Conservation (phyloP, 139 green algal species). For the Picochlorum sp. region DNA sequence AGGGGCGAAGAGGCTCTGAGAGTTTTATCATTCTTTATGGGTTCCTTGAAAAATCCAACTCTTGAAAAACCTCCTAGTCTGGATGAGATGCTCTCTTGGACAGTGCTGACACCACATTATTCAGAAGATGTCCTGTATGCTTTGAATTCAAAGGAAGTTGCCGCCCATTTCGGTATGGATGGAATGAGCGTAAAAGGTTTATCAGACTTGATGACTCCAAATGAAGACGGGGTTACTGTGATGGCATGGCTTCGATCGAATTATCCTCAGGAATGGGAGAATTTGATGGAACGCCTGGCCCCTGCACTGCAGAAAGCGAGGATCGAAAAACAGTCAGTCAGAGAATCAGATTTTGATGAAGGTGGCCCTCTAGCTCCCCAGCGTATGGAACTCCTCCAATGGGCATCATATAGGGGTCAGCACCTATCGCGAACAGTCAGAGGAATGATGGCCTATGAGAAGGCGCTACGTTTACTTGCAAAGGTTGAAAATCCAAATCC, state of each 20-base stretch:
- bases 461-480: constrained; percentile 43
- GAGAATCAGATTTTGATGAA: constrained; percentile 40
- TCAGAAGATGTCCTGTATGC: constrained; percentile 63
- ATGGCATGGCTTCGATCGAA: constrained; percentile 18
- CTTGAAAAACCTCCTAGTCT: constrained; percentile 39
- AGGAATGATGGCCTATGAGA: constrained; percentile 66
- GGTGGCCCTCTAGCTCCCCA: constrained; percentile 13
- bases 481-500: constrained; percentile 33
- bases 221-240: constrained; percentile 25
- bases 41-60: constrained; percentile 41
- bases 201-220: constrained; percentile 18
- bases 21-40: constrained; percentile 64
- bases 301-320: constrained; percentile 3
- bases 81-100: constrained; percentile 53
- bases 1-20: constrained; percentile 51
- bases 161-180: constrained; percentile 14
- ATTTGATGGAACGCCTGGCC: constrained; percentile 26
- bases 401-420: constrained; percentile 73
- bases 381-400: constrained; percentile 63
- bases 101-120: constrained; percentile 61
- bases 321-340: constrained; percentile 10
- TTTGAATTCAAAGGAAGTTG: constrained; percentile 20
- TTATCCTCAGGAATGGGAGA: constrained; percentile 22
- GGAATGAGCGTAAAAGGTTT: constrained; percentile 5
- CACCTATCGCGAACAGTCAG: constrained; percentile 68